phyloP scores from a whole-genome alignment of 495 filamentous ascomycete species.

The Parmelia sp. region DNA sequence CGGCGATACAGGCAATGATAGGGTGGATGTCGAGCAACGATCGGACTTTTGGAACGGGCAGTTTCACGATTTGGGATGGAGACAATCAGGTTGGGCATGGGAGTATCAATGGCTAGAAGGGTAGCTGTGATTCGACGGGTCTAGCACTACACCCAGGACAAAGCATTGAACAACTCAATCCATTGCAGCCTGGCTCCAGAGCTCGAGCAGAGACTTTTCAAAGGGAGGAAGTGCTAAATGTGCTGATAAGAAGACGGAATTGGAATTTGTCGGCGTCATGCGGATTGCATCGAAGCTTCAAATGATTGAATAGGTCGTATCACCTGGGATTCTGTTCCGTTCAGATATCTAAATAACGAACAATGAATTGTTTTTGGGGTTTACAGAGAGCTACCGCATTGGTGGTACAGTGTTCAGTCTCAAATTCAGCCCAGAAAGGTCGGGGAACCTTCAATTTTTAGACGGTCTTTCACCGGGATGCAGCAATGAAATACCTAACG shows the following conservation, averaged over 20 bases:
- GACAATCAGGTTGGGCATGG: slow-evolving; percentile 1
- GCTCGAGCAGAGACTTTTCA: background rate
- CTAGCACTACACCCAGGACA: background rate
- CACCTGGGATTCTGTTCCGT: background rate
- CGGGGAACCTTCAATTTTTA: no score
- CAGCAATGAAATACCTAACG: no score
- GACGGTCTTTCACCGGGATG: no score
- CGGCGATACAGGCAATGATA: background rate
- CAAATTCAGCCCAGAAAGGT: no score
- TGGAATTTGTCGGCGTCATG: background rate
- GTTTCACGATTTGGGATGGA: slow-evolving; percentile 7
- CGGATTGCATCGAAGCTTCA: background rate
- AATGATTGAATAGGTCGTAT: background rate
- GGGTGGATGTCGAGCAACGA: background rate
- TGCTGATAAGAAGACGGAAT: background rate
- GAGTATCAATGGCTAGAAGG: background rate
- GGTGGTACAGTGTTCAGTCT: no score
- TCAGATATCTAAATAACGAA: no score
- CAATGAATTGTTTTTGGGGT: no score
- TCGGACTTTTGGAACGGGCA: background rate
- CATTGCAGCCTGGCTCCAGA: background rate
- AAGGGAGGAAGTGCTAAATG: background rate
- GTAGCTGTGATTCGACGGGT: background rate
- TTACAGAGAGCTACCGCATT: background rate
- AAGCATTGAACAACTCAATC: background rate